phyloP scores from a whole-genome alignment of 2,329 filamentous ascomycete species.

The Diaporthe sp. region DNA sequence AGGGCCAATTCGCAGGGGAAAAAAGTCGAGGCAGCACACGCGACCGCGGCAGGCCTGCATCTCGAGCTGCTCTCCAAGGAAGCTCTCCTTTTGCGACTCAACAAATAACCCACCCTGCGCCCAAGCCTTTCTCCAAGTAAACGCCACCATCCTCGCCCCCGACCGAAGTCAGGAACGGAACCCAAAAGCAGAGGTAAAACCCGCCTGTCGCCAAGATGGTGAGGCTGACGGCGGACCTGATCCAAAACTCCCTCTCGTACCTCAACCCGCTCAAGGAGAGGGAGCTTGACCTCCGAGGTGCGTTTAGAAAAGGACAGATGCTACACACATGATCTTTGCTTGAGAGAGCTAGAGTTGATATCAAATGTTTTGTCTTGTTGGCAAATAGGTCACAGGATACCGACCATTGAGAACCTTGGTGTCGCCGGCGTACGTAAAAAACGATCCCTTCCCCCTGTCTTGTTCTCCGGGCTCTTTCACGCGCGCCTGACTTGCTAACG shows the following conservation, averaged over 20 bases:
- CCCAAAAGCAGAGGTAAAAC: conserved; percentile 34
- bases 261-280: conserved; percentile 98
- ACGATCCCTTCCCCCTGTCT: conserved; percentile 3
- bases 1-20: not conserved
- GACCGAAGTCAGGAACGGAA: not conserved
- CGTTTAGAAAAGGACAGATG: conserved; percentile 95
- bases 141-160: no score
- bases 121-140: not conserved
- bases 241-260: conserved; percentile 95
- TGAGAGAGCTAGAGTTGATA: conserved; percentile 85
- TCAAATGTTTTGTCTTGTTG: conserved; percentile 59
- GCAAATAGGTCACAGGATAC: conserved; percentile 94
- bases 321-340: conserved; percentile 74
- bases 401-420: conserved; percentile 96
- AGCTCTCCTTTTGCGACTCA: not conserved
- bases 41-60: conserved; percentile 23
- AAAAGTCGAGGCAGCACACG: conserved; percentile 32
- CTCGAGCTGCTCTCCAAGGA: not conserved
- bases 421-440: conserved; percentile 80
- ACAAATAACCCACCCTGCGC: not conserved
- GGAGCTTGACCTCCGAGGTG: conserved; percentile 99
- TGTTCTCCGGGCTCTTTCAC: not conserved
- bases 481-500: not conserved
- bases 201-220: conserved; percentile 61
- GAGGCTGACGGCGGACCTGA: conserved; percentile 96